Evolutionary conservation across 768 basidiomycete genomes (phyloP), one percentile per base, ranked within the genome.

Genomic region (Gautieria morchelliformis): DNA sequence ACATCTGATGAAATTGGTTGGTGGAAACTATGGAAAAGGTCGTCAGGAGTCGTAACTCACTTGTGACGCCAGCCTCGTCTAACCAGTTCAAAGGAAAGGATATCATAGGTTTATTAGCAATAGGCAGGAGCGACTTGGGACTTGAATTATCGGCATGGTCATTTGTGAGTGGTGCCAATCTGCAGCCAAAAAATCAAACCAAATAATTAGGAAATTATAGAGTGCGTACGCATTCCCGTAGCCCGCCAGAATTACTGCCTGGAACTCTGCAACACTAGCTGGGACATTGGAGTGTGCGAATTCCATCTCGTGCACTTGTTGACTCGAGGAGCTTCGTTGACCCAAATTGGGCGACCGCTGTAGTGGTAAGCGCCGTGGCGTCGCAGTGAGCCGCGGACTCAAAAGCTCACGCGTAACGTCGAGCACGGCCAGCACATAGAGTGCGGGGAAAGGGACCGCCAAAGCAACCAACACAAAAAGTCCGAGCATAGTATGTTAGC

Each of bases 191-290:
- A 62, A 50, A 56, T 56, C n/a, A n/a, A n/a, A n/a, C n/a, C n/a
- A n/a, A n/a, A n/a, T n/a, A n/a, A n/a, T n/a, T n/a, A n/a, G n/a
- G n/a, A n/a, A n/a, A n/a, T n/a, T n/a, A n/a, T n/a, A n/a, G n/a
- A n/a, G n/a, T n/a, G n/a, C 84, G 69, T 70, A 89, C 93, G 87
- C 85, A 64, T 88, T 85, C n/a, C 94, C 94, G 72, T 92, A 92
- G 35, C 94, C 94, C 30, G 91, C 88, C 12, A 96, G 77, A 27
- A 96, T 74, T 19, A 97, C 83, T 0, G 89, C 94, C 52, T 89
- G 80, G 67, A 96, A 96, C 68, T 96, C 94, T 41, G 68, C 66
- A 5, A 35, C 53, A 14, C 48, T 51, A 19, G 53, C 20, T 27
- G 48, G 32, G 3, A 37, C 42, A 40, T 33, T 54, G 19, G 58